These are phyloP conservation scores for Tilletia caries DNA, from an alignment of 1,284 basidiomycete species.

Conservation along the genomic window DNA sequence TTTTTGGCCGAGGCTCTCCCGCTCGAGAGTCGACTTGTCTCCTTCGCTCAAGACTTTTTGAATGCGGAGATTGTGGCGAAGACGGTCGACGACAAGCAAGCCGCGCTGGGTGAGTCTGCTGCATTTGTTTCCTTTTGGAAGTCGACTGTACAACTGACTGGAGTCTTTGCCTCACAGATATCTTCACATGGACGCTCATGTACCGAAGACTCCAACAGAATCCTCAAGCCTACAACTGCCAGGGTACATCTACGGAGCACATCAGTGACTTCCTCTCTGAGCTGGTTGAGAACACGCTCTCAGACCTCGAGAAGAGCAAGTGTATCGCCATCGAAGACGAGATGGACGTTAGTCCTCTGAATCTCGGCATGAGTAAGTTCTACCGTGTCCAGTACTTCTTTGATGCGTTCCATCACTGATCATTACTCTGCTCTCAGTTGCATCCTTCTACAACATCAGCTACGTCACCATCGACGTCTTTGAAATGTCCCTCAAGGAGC, in stretches of 20 bases:
- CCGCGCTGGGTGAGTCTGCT: conserved; percentile 25
- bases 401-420: conserved; percentile 5
- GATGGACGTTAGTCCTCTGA: conserved; percentile 57
- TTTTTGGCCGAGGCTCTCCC: conserved; percentile 96
- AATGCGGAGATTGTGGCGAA: conserved; percentile 96
- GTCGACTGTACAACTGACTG: conserved; percentile 18
- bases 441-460: conserved; percentile 65
- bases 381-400: background rate
- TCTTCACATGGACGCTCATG: conserved; percentile 91
- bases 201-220: conserved; percentile 95
- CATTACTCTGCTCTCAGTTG: conserved; percentile 61
- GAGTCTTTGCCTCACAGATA: conserved; percentile 60
- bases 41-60: conserved; percentile 85
- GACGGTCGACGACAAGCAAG: conserved; percentile 72
- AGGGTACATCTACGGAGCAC: conserved; percentile 44
- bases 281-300: conserved; percentile 86
- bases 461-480: conserved; percentile 96
- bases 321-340: conserved; percentile 81
- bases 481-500: conserved; percentile 87
- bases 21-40: conserved; percentile 70
- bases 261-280: conserved; percentile 67
- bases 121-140: background rate
- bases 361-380: conserved; percentile 40
- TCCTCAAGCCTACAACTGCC: conserved; percentile 54
- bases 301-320: conserved; percentile 86